phyloP scores from a whole-genome alignment of 176 grass and related monocot species.

The Areca catechu region DNA sequence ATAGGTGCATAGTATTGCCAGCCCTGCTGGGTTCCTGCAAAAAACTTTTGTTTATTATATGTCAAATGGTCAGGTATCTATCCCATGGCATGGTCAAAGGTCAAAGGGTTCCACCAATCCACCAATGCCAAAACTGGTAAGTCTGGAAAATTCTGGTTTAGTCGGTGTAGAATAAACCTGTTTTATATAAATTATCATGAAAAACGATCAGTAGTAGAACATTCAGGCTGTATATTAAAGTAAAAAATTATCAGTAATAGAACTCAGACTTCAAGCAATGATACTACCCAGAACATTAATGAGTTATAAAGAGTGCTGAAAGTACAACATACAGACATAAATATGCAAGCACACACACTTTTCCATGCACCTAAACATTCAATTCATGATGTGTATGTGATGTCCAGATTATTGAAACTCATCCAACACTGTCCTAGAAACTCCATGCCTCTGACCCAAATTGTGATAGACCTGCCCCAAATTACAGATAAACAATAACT shows the following conservation, averaged over 20 bases:
- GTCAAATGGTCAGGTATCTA: conserved; percentile 1
- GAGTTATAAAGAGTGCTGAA: no score
- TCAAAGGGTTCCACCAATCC: conserved; percentile 62
- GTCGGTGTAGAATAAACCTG: conserved; percentile 71
- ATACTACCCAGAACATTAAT: no score
- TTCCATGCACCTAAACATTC: no score
- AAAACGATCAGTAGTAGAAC: neutral
- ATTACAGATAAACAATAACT: no score
- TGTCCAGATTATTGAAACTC: no score
- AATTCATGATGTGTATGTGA: no score
- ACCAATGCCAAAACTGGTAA: conserved; percentile 72
- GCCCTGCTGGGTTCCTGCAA: conserved; percentile 89
- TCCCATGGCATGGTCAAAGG: conserved; percentile 5
- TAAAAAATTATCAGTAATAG: neutral
- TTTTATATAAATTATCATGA: conserved; percentile 4
- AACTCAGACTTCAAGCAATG: no score
- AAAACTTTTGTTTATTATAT: conserved; percentile 11
- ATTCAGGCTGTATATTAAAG: neutral
- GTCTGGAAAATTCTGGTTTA: conserved; percentile 64
- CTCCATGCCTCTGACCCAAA: no score
- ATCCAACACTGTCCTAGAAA: no score
- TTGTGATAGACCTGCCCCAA: no score
- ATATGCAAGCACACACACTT: no score
- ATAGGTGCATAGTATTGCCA: conserved; percentile 92
- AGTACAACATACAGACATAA: no score